These are phyloP conservation scores for Kazachstania martiniae DNA, from an alignment of 805 yeast species.

Conservation along the genomic window DNA sequence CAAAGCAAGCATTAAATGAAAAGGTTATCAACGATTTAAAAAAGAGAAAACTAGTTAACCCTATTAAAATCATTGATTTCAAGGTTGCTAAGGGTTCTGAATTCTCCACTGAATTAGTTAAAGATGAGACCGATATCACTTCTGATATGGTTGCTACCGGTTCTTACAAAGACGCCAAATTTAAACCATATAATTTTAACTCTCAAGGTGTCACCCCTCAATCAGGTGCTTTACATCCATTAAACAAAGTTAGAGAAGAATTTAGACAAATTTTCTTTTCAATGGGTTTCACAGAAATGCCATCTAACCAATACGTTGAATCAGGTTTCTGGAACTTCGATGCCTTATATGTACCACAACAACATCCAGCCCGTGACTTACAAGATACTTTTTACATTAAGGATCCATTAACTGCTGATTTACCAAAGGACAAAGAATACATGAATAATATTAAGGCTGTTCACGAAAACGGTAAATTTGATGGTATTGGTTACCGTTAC, in stretches of 20 bases:
- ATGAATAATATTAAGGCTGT: slow-evolving; percentile 70
- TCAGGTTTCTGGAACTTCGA: slow-evolving; percentile 99
- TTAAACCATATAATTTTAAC: slow-evolving; percentile 92
- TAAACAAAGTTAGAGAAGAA: slow-evolving; percentile 93
- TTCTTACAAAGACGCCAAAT: slow-evolving; percentile 69
- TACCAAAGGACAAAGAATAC: slow-evolving; percentile 73
- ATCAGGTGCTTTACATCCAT: slow-evolving; percentile 93
- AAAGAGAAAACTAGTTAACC: slow-evolving; percentile 77
- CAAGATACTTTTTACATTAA: slow-evolving; percentile 97
- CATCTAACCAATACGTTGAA: slow-evolving; percentile 95
- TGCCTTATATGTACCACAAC: slow-evolving; percentile 93
- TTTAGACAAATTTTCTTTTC: slow-evolving; percentile 95
- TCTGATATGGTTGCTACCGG: slow-evolving; percentile 82
- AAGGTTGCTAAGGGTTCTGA: slow-evolving; percentile 70
- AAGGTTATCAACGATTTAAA: slow-evolving; percentile 76
- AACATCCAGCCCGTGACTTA: slow-evolving; percentile 98
- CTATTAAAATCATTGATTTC: slow-evolving; percentile 67
- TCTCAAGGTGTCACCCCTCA: slow-evolving; percentile 84
- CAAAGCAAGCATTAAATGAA: slow-evolving; percentile 30
- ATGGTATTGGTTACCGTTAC: slow-evolving; percentile 96
- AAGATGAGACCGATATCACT: slow-evolving; percentile 87
- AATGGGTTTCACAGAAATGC: slow-evolving; percentile 98
- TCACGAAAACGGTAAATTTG: slow-evolving; percentile 83
- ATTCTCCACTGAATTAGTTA: slow-evolving; percentile 70
- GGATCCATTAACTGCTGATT: slow-evolving; percentile 74